Base-by-base conservation (phyloP, 305 asterid genomes). In the Solanum chacoense region DNA sequence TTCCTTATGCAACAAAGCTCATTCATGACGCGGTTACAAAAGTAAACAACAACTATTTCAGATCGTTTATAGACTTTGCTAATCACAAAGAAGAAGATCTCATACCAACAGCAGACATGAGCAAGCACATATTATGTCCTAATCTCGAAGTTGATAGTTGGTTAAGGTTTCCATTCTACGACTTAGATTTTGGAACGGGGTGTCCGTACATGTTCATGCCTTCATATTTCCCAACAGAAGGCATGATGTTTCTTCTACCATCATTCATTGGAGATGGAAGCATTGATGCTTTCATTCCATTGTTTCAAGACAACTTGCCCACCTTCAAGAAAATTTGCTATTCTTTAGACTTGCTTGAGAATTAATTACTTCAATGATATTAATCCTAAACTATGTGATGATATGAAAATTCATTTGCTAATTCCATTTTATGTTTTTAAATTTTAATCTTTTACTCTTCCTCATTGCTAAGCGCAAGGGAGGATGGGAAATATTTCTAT, bases 151-250 rank as follows among this genome's bases (percentile, higher is more conserved):
- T 95, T 29, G 94, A 93, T 87, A 96, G 99, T 74, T 96, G 99
- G 99, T 89, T 96, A 45, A 92, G 98, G 94, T 94, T 96, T 74
- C 99, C 99, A 83, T 96, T 95, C 88, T 93, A 93, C 86, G 98
- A 95, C 86, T 92, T 96, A 5, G 99, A 96, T 93, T 93, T 95
- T 77, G 99, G 98, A 31, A 74, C 89, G 12, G 99, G 99, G 20
- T 91, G 94, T 74, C 99, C 99, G 1, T 93, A 90, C 89, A 35
- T 93, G 28, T 94, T 96, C 96, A 90, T 94, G 95, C 98, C 99
- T 29, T 94, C 98, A 2, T 96, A 92, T 87, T 90, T 94, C 16
- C 96, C 98, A 10, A 90, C 93, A 0, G 98, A 95, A 91, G 99
- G 99, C 0, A 93, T 94, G 93, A 88, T 96, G 74, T 93, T 94